Evolutionary conservation across 140 eudicot genomes (phyloP), one percentile per base, ranked within the genome.

Genomic region (Cichorium intybus): DNA sequence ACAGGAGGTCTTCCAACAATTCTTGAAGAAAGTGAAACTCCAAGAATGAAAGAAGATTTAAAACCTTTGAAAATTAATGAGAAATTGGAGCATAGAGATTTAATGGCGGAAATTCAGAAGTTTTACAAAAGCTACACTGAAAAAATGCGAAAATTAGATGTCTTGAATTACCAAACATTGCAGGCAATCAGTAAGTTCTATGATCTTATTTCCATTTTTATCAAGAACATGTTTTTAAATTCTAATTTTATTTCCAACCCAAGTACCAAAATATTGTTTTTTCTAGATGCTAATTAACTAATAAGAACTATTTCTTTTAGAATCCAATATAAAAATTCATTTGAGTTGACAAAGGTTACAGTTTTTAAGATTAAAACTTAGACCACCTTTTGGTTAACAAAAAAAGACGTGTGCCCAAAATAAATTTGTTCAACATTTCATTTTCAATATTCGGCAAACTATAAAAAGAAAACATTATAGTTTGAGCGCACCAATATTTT

Each of bases 111-210:
- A 62, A 84, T 93, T 64, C 95, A 88, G 47, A 88, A 76, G 65
- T 85, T 93, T 61, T 88, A 88, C 84, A 88, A 78, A 75, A 83
- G 85, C 69, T 93, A 93, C 68, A 66, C 73, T 0, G 99, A 93
- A 10, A 88, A 78, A 84, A 93, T 93, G 95, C 64, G 85, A 24
- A 93, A 88, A 70, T 41, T 93, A 84, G 99, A 93, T 27, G 69
- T 88, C 86, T 77, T 93, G 84, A 83, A 82, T 80, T 85, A 89
- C 74, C 99, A 93, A 75, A 86, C 90, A 2, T 52, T 80, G 79
- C 89, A 93, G 71, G 95, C 97, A 51, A 93, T 93, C 59, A 87
- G 99, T 93, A 84, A 92, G 95, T 81, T 77, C 7, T 63, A 8
- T 55, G 47, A 34, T 56, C 70, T n/a, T 6, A 18, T 59, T 0